Evolutionary conservation across 768 basidiomycete genomes (phyloP).

Genomic region (Mycena vulgaris): DNA sequence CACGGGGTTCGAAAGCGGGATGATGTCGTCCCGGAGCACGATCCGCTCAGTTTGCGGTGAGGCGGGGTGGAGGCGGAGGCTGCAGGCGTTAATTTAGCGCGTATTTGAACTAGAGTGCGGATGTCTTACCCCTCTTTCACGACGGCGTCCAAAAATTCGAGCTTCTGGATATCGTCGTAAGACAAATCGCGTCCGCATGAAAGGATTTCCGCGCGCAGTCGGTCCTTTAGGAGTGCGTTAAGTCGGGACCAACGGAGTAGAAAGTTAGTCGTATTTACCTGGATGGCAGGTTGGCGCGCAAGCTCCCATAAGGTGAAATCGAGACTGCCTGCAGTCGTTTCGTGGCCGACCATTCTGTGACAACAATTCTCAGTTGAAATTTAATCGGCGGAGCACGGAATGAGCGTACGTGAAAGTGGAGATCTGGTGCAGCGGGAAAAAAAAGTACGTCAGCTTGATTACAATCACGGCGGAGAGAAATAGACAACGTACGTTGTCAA

Average conservation of each 20-base stretch:
- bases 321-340: constrained; percentile 57
- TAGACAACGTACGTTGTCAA: constrained; percentile 44
- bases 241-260: background rate
- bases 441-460: background rate
- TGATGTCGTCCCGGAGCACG: constrained; percentile 56
- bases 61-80: constrained; percentile 59
- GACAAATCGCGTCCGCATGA: constrained; percentile 47
- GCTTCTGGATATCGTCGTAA: constrained; percentile 55
- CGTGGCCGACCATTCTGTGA: constrained; percentile 57
- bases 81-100: constrained; percentile 18
- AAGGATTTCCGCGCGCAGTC: constrained; percentile 57
- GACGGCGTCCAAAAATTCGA: constrained; percentile 60
- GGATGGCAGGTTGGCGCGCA: constrained; percentile 54
- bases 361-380: background rate
- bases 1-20: constrained; percentile 57
- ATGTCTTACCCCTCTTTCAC: constrained; percentile 55
- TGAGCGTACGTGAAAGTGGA: constrained; percentile 38
- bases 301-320: constrained; percentile 57
- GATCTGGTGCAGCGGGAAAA: constrained; percentile 33
- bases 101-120: background rate
- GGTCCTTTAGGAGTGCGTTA: constrained; percentile 38
- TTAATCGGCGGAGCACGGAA: background rate
- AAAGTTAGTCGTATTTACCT: constrained; percentile 28
- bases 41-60: constrained; percentile 58
- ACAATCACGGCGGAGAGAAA: background rate